Base-by-base conservation (phyloP, 257 asterid genomes). In the Solanum bukasovii region DNA sequence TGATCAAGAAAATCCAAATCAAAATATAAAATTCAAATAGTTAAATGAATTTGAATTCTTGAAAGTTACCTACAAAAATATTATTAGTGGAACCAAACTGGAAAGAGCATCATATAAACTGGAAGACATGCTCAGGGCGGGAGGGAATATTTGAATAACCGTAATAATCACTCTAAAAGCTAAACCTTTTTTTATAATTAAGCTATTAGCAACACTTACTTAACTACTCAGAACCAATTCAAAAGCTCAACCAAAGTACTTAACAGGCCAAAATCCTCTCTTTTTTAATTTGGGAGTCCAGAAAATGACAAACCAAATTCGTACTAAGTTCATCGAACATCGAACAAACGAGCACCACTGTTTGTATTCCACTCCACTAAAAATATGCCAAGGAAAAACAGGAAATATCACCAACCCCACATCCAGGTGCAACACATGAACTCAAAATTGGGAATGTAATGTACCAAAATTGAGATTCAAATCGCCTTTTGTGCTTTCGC, bases 401-500 rank as follows among this genome's bases (percentile, higher is more conserved):
- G 81, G 46, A 71, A 16, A 33, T 31, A 71, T 71, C n/a, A 71
- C 78, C 78, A 71, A 31, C 40, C 12, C 78, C 70, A 61, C 70
- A 61, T 0, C 70, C 78, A 71, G 35, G 21, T 2, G 46, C 13
- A 73, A 73, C 13, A 33, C 0, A 73, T 73, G 81, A 10, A 73
- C 46, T 34, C 46, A 9, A 73, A 73, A 18, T 73, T 73, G 49
- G 9, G 12, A 74, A 37, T 21, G 29, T 9, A 35, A 74, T 74
- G 68, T 73, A 83, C 89, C 87, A 86, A 90, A 91, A 88, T 92
- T 93, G 89, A 94, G 93, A 90, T 93, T 92, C 73, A 92, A 83
- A 88, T 92, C 96, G 89, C 98, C 98, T 90, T 91, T 93, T 34
- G 98, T 95, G 92, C 98, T 95, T 94, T 95, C 93, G 67, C 98